A percentile compares a stretch with the other conserved stretches of the same genome.
These are phyloP conservation scores for Zoysia matrella DNA, from an alignment of 202 grass and related monocot genomes.

Conservation along the genomic window DNA sequence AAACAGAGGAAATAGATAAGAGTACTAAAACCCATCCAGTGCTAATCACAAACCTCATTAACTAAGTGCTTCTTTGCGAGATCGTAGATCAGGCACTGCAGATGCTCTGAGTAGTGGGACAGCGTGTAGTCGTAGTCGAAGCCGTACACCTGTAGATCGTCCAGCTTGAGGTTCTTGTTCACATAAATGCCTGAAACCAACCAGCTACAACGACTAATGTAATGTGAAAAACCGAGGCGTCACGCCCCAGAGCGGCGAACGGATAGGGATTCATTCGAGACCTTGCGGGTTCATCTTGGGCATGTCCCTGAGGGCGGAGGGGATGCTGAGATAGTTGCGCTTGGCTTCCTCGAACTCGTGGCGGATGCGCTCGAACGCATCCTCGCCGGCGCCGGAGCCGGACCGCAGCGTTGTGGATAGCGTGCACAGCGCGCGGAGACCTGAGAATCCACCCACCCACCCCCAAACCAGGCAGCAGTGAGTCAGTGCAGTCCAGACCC, in stretches of 20 bases:
- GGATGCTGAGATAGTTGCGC: slow-evolving; percentile 83
- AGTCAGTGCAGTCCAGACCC: neutral
- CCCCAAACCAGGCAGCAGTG: neutral
- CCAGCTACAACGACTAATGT: neutral
- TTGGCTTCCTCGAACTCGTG: slow-evolving; percentile 83
- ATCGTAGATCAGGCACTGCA: slow-evolving; percentile 87
- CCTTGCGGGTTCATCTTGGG: slow-evolving; percentile 91
- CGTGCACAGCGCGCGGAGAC: slow-evolving; percentile 39
- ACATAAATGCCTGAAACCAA: slow-evolving; percentile 75
- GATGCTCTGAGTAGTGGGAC: slow-evolving; percentile 79
- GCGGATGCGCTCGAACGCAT: slow-evolving; percentile 85
- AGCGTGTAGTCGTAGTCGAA: slow-evolving; percentile 99
- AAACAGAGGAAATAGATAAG: neutral
- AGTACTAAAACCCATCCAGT: neutral
- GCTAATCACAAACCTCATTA: slow-evolving; percentile 61
- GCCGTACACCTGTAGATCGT: slow-evolving; percentile 84
- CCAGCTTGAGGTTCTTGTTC: slow-evolving; percentile 88
- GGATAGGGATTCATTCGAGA: neutral
- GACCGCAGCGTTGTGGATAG: slow-evolving; percentile 52
- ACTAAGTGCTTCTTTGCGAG: slow-evolving; percentile 95
- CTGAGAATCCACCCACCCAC: neutral
- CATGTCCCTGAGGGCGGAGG: slow-evolving; percentile 80
- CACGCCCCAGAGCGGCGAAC: neutral
- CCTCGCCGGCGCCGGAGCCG: slow-evolving; percentile 48
- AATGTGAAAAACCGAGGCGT: neutral